Evolutionary conservation across 805 yeast genomes (phyloP).

Genomic region (Wickerhamomyces strasburgensis): DNA sequence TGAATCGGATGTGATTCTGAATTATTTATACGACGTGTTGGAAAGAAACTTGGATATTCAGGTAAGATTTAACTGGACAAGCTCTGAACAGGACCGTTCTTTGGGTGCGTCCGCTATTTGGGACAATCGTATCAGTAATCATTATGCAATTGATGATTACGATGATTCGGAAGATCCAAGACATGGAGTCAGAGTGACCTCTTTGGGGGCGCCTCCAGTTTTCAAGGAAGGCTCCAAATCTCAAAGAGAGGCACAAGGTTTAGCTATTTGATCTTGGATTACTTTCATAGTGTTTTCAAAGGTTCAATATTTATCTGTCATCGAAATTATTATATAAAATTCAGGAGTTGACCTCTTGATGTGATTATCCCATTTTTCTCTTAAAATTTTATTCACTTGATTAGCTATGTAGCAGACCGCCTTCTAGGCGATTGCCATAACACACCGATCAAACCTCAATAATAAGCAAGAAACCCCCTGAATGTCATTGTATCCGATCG

Average conservation of each 20-base stretch:
- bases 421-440: too few relatives aligned
- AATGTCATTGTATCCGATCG: too few relatives aligned
- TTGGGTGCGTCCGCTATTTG: slow-evolving; percentile 50
- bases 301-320: too few relatives aligned
- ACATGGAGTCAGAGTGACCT: slow-evolving; percentile 50
- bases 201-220: slow-evolving; percentile 48
- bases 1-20: slow-evolving; percentile 41
- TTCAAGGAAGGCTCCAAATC: slow-evolving; percentile 46
- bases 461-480: too few relatives aligned
- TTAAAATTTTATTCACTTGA: too few relatives aligned
- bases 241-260: slow-evolving; percentile 48
- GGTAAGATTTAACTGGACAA: slow-evolving; percentile 48
- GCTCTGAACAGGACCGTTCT: slow-evolving; percentile 29
- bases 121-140: slow-evolving; percentile 55
- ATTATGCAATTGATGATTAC: slow-evolving; percentile 44
- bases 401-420: too few relatives aligned
- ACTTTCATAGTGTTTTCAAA: too few relatives aligned
- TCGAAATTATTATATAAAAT: too few relatives aligned
- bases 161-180: slow-evolving; percentile 50
- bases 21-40: slow-evolving; percentile 38
- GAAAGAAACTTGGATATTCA: slow-evolving; percentile 51
- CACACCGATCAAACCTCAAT: too few relatives aligned
- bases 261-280: slow-evolving; percentile 8
- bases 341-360: too few relatives aligned
- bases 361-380: too few relatives aligned